Conservation (phyloP, 768 basidiomycete species). For the Lyophyllum shimeji region DNA sequence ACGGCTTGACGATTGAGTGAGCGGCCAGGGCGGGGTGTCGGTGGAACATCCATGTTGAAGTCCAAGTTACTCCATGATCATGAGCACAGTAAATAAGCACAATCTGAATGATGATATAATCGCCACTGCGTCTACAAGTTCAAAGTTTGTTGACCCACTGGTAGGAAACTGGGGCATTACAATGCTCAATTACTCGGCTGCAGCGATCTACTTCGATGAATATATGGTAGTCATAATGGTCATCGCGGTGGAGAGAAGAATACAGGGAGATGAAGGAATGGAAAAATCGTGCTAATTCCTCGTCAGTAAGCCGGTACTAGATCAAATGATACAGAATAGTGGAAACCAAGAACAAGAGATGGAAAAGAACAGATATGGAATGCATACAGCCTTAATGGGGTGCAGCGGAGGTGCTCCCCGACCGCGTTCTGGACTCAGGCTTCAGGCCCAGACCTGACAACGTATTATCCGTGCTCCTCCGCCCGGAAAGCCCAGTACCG, state of each 20-base stretch:
- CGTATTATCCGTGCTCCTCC: conserved; percentile 29
- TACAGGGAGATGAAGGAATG: neutral
- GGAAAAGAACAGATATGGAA: neutral
- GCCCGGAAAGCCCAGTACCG: conserved; percentile 27
- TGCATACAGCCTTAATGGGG: conserved; percentile 7
- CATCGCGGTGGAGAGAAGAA: conserved; percentile 11
- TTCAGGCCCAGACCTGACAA: conserved; percentile 5
- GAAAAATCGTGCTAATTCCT: neutral
- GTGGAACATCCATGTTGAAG: conserved; percentile 14
- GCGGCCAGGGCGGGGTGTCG: conserved; percentile 33
- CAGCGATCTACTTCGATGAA: neutral
- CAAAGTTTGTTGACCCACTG: neutral
- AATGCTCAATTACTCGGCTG: conserved; percentile 2
- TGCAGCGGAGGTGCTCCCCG: conserved; percentile 15
- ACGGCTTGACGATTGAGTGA: conserved; percentile 74
- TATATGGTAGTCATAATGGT: conserved; percentile 7
- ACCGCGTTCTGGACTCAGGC: conserved; percentile 13
- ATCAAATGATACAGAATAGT: neutral
- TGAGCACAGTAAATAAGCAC: neutral
- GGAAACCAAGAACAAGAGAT: neutral
- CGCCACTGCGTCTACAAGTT: no score
- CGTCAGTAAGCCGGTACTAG: conserved; percentile 1
- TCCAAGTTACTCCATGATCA: neutral
- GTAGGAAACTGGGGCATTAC: neutral
- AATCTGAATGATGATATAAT: neutral